Percentiles rank a stretch among this genome's conserved stretches.
These are phyloP conservation scores for Tylopilus felleus DNA, from an alignment of 768 basidiomycete species.

Conservation along the genomic window DNA sequence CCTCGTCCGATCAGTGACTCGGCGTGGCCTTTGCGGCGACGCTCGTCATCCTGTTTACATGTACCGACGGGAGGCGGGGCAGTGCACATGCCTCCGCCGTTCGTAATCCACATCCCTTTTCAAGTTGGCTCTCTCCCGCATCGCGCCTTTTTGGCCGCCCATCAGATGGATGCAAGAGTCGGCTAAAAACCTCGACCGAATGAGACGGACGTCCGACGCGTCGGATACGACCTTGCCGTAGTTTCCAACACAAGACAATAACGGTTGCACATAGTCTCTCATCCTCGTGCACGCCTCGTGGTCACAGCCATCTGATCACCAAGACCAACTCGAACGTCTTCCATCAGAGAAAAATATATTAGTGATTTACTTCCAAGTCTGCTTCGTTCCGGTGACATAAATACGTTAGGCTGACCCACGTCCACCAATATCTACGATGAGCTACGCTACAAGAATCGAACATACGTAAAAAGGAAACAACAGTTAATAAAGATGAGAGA, in stretches of 20 bases:
- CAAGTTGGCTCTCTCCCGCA: neutral
- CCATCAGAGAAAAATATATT: slow-evolving; percentile 11
- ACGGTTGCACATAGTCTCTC: neutral
- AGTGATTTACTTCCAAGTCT: slow-evolving; percentile 11
- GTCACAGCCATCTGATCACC: neutral
- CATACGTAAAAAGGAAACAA: slow-evolving; percentile 7
- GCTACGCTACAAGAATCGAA: slow-evolving; percentile 31
- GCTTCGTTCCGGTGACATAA: slow-evolving; percentile 28
- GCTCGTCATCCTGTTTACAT: neutral
- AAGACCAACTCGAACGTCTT: neutral
- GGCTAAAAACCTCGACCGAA: neutral
- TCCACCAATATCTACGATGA: slow-evolving; percentile 30
- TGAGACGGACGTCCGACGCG: neutral
- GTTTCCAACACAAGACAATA: neutral
- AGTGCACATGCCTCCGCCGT: neutral
- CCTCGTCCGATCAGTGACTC: neutral
- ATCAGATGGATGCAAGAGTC: neutral
- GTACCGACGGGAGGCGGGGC: neutral
- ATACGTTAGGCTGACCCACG: slow-evolving; percentile 20
- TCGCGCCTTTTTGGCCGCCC: neutral
- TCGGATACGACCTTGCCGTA: neutral
- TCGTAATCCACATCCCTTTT: neutral
- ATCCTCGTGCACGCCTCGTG: slow-evolving; percentile 19
- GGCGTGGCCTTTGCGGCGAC: neutral
- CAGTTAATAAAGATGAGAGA: slow-evolving; percentile 15